Evolutionary conservation across 331 rosid genomes (phyloP).

Genomic region (Prunus yedoensis): DNA sequence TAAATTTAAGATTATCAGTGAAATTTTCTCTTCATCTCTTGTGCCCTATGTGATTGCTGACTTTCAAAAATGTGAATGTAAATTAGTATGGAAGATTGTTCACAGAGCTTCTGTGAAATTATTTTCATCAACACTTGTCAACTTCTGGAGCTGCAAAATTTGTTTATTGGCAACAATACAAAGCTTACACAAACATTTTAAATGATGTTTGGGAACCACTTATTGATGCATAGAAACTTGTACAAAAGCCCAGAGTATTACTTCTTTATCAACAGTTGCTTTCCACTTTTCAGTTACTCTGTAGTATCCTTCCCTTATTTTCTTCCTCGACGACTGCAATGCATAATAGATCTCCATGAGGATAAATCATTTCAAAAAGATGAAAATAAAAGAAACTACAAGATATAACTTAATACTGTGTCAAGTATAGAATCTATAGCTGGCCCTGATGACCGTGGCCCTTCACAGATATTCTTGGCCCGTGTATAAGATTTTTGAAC

Average conservation of each 20-base stretch:
- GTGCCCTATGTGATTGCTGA: neutral
- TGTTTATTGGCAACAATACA: slow-evolving; percentile 1
- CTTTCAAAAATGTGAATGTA: neutral
- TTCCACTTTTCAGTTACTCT: slow-evolving; percentile 31
- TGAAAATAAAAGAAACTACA: neutral
- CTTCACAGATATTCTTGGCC: too few species aligned
- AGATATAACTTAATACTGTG: neutral
- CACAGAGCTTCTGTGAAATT: neutral
- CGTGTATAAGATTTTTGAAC: neutral
- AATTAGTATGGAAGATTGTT: neutral
- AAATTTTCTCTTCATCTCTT: too few species aligned
- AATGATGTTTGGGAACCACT: slow-evolving; percentile 3
- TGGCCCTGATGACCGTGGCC: too few species aligned
- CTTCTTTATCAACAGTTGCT: neutral
- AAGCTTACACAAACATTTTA: slow-evolving; percentile 8
- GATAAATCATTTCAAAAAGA: neutral
- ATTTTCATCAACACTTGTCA: slow-evolving; percentile 1
- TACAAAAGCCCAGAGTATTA: slow-evolving; percentile 1
- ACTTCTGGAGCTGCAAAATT: slow-evolving; percentile 9
- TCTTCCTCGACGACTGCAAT: slow-evolving; percentile 41
- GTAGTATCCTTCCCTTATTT: slow-evolving; percentile 45
- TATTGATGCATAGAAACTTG: neutral
- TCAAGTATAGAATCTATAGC: neutral
- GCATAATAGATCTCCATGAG: neutral
- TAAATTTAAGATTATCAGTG: too few species aligned